A percentile compares a stretch with the other conserved stretches of the same genome.
phyloP scores from a whole-genome alignment of 208 protist species.

The Trichomonas gallinae region DNA sequence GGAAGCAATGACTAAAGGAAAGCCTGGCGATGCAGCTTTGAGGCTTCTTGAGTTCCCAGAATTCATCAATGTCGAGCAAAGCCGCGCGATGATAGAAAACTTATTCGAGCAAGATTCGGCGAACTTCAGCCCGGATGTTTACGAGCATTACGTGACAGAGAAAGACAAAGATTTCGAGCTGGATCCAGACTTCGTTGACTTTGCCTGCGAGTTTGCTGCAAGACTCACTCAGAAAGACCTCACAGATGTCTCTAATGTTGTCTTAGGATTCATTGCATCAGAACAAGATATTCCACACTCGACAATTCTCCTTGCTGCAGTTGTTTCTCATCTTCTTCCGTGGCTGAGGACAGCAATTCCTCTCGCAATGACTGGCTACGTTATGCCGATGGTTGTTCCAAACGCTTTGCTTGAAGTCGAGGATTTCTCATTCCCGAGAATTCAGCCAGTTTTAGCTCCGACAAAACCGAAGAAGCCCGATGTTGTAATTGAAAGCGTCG shows the following conservation, averaged over 20 bases:
- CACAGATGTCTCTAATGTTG: background rate
- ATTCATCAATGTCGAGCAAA: background rate
- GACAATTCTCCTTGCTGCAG: background rate
- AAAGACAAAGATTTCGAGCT: background rate
- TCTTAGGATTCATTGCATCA: background rate
- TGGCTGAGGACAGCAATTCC: constrained; percentile 14
- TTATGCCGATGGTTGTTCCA: background rate
- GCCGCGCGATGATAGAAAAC: background rate
- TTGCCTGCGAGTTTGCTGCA: background rate
- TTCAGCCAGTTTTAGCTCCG: background rate
- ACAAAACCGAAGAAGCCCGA: background rate
- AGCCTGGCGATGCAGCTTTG: background rate
- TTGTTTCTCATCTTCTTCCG: constrained; percentile 3
- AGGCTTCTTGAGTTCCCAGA: background rate
- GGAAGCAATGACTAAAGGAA: background rate
- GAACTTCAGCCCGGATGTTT: background rate
- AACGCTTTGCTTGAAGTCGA: background rate
- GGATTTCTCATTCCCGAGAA: background rate
- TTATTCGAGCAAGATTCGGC: background rate
- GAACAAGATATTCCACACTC: background rate
- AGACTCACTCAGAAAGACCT: background rate
- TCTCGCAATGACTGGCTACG: background rate
- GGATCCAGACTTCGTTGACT: background rate
- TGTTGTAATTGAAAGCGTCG: background rate
- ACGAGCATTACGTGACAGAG: background rate